phyloP scores from a whole-genome alignment of 108 stramenopile genomes.

The Pelagomonas calceolata region DNA sequence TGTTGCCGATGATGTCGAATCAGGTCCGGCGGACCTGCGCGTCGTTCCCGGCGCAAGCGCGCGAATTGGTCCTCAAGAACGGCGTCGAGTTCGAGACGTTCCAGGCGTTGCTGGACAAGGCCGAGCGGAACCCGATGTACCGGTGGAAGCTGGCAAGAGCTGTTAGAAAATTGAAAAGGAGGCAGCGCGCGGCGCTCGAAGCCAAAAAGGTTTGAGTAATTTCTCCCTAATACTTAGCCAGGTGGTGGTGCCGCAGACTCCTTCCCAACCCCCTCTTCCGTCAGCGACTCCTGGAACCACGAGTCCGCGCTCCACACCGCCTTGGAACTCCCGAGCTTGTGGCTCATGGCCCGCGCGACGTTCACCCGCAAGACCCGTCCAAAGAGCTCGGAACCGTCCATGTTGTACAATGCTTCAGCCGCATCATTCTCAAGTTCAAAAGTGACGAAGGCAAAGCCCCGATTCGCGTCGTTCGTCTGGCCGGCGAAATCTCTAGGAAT shows the following conservation, averaged over 20 bases:
- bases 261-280: too few relatives aligned
- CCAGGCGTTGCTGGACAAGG: background rate
- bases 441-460: conserved; percentile 87
- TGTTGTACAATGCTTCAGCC: conserved; percentile 81
- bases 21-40: background rate
- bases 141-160: background rate
- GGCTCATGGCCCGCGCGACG: conserved; percentile 60
- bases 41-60: background rate
- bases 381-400: conserved; percentile 80
- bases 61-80: background rate
- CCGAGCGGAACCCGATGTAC: background rate
- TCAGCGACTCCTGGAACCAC: background rate
- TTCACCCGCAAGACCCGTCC: conserved; percentile 70
- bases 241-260: too few relatives aligned
- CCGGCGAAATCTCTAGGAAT: conserved; percentile 63
- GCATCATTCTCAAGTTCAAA: conserved; percentile 75
- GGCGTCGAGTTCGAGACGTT: background rate
- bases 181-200: too few relatives aligned
- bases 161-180: background rate
- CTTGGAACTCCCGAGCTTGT: conserved; percentile 45
- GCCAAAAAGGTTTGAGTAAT: too few relatives aligned
- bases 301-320: conserved; percentile 68
- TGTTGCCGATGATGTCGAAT: background rate
- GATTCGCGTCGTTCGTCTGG: conserved; percentile 31
- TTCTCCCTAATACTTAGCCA: too few relatives aligned